Percentiles rank a stretch among this genome's conserved stretches.
Evolutionary conservation across 805 yeast genomes (phyloP).

Genomic region (Jamesozyma jinghongensis): DNA sequence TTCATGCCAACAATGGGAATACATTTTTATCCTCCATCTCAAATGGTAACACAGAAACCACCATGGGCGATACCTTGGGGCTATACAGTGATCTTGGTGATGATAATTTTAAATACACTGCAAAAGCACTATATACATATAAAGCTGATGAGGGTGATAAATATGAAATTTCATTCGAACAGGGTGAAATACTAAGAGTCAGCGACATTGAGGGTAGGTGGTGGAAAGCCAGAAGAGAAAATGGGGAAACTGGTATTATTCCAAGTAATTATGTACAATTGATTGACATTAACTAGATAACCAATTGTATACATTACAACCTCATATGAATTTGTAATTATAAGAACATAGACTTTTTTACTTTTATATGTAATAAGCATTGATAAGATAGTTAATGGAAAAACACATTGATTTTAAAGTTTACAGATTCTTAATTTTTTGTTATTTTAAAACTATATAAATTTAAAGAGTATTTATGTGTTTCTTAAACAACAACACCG

Average conservation of each 20-base stretch:
- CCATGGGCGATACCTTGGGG: conserved; percentile 30
- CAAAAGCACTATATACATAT: conserved; percentile 78
- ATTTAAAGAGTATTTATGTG: not conserved
- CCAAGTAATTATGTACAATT: conserved; percentile 90
- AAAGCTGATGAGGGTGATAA: conserved; percentile 88
- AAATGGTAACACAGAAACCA: conserved; percentile 27
- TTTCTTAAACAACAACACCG: conserved; percentile 93
- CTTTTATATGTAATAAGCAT: not conserved
- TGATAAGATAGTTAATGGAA: not conserved
- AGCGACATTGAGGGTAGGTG: conserved; percentile 92
- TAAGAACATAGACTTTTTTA: not conserved
- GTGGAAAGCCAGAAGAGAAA: conserved; percentile 93
- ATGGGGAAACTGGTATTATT: conserved; percentile 92
- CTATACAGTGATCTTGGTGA: conserved; percentile 31
- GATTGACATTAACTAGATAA: conserved; percentile 29
- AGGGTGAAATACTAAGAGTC: conserved; percentile 86
- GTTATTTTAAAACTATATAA: conserved; percentile 6
- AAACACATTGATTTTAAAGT: not conserved
- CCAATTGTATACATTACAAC: conserved; percentile 10
- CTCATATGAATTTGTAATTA: not conserved
- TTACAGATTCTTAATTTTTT: conserved; percentile 3
- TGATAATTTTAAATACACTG: conserved; percentile 63
- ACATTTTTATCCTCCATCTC: conserved; percentile 25
- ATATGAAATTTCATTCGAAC: conserved; percentile 81
- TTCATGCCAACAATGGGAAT: conserved; percentile 7